Base-by-base conservation (phyloP, 345 rosid genomes). In the Populus pruinosa region DNA sequence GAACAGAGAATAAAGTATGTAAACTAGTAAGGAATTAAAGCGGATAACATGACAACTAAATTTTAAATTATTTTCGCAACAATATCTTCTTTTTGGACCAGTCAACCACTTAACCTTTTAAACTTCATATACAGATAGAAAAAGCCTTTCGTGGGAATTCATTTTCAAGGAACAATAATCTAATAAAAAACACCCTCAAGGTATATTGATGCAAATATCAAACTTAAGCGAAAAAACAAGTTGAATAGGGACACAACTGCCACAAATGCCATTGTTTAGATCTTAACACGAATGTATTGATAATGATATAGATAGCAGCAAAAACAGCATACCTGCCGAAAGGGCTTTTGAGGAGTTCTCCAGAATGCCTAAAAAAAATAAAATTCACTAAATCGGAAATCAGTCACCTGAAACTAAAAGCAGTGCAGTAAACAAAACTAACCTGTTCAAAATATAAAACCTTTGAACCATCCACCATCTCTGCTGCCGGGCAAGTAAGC, bases 331-430 rank as follows among this genome's bases (percentile, higher is more conserved):
- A 94, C 98, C 93, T 91, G 96, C 49, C 97, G 91, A 82, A 92
- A 94, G 25, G 97, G 98, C 86, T 92, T 94, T 78, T 90, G 90
- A 59, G 94, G 97, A 85, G 96, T 91, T 70, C 98, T 87, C 94
- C 94, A 90, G 82, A 94, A 94, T 53, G 97, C 94, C 98, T 89
- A 83, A 50, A 6, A 66, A 6, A 35, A 61, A 49, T 68, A 43
- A 49, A 43, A 50, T 27, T 12, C 35, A 71, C 39, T 69, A 18
- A 64, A 79, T 25, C 14, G 71, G 49, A 9, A 23, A 23, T 4
- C 31, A 61, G 8, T 21, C 65, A 21, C 21, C 5, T 2, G 25
- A 61, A 61, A 16, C 31, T 47, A 23, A n/a, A 67, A 4, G 35
- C 20, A 23, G 20, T 69, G 36, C 69, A 70, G 27, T 20, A 14